These are phyloP conservation scores for Calocera viscosa DNA, from an alignment of 768 basidiomycete species.

Conservation along the genomic window DNA sequence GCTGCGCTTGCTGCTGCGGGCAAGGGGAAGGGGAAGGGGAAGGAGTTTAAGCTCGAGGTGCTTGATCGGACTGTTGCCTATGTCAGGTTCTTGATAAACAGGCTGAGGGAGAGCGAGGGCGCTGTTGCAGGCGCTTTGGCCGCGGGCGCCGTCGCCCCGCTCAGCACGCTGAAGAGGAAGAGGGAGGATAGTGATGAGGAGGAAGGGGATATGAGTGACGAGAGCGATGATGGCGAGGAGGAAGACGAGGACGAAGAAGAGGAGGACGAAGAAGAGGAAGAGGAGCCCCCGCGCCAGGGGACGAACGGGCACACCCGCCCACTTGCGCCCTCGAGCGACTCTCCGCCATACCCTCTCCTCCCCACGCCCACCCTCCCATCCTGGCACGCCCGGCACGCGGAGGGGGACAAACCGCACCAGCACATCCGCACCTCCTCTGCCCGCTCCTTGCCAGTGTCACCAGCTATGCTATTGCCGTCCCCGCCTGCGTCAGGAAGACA, in stretches of 20 bases:
- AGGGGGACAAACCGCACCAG: not conserved
- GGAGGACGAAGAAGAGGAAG: constrained; percentile 1
- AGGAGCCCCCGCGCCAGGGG: not conserved
- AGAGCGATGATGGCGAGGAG: constrained; percentile 16
- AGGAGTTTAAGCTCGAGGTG: constrained; percentile 88
- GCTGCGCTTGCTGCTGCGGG: constrained; percentile 20
- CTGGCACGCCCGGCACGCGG: not conserved
- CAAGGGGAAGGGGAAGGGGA: constrained; percentile 51
- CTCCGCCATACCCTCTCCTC: not conserved
- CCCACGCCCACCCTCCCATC: not conserved
- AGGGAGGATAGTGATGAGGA: constrained; percentile 9
- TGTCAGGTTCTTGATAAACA: constrained; percentile 54
- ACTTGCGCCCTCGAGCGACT: not conserved
- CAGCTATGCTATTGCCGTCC: not conserved
- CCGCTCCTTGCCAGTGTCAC: not conserved
- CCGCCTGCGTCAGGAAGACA: not conserved
- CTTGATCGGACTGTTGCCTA: constrained; percentile 70
- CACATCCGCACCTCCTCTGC: not conserved
- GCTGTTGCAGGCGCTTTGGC: constrained; percentile 8
- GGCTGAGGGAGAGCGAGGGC: constrained; percentile 37
- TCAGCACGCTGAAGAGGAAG: not conserved
- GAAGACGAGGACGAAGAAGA: constrained; percentile 18
- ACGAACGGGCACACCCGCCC: not conserved
- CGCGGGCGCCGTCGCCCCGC: not conserved
- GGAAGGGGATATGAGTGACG: not conserved